Conservation (phyloP, 208 protist genomes). For the Sergeia podlipaevii region DNA sequence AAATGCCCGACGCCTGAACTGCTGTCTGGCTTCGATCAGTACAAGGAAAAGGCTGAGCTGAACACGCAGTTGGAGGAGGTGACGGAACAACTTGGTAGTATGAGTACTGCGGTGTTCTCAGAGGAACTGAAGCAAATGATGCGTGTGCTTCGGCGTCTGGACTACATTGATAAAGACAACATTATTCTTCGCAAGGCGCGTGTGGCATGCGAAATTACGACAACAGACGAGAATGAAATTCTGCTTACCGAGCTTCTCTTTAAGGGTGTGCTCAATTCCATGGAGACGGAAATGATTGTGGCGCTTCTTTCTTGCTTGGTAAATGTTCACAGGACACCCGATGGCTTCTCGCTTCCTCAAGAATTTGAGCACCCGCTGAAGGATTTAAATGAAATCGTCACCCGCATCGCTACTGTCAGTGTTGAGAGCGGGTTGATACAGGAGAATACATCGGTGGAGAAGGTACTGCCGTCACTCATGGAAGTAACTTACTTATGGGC, state of each 20-base stretch:
- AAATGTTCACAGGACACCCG: slow-evolving; percentile 93
- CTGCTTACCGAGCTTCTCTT: slow-evolving; percentile 99
- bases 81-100: slow-evolving; percentile 73
- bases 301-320: slow-evolving; percentile 95
- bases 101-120: slow-evolving; percentile 87
- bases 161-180: slow-evolving; percentile 97
- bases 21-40: slow-evolving; percentile 53
- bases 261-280: slow-evolving; percentile 97
- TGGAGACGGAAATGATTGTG: slow-evolving; percentile 94
- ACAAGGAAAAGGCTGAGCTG: slow-evolving; percentile 62
- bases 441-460: slow-evolving; percentile 92
- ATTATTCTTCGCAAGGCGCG: slow-evolving; percentile 97
- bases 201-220: slow-evolving; percentile 98
- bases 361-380: slow-evolving; percentile 89
- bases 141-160: slow-evolving; percentile 94
- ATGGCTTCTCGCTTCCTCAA: slow-evolving; percentile 82
- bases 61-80: slow-evolving; percentile 69
- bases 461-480: slow-evolving; percentile 96
- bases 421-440: slow-evolving; percentile 90
- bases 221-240: slow-evolving; percentile 97
- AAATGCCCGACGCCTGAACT: slow-evolving; percentile 62
- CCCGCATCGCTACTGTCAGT: slow-evolving; percentile 91
- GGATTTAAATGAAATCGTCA: slow-evolving; percentile 89
- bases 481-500: slow-evolving; percentile 96
- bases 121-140: slow-evolving; percentile 96